Conservation (phyloP, 257 asterid genomes). For the Solanum bulbocastanum region DNA sequence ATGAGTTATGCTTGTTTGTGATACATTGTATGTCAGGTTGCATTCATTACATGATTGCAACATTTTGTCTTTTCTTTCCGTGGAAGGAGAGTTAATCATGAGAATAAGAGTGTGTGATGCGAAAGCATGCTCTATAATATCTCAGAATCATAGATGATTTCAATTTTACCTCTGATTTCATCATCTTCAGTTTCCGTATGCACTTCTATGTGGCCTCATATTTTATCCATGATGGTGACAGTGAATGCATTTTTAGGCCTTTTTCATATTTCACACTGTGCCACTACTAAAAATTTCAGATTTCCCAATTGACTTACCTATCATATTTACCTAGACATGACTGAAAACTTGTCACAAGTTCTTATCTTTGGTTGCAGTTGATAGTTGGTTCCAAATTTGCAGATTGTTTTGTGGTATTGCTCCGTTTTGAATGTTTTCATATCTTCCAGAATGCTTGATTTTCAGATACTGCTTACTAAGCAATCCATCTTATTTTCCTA, state of each 20-base stretch:
- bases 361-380: not conserved
- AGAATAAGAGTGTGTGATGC: not conserved
- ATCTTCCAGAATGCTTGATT: not conserved
- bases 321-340: not conserved
- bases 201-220: not conserved
- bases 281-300: not conserved
- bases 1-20: not conserved
- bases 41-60: not conserved
- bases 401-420: not conserved
- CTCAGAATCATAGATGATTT: not conserved
- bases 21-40: not conserved
- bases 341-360: not conserved
- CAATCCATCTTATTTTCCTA: not conserved
- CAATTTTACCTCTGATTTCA: not conserved
- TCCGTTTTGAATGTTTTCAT: not conserved
- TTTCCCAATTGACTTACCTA: not conserved
- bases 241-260: not conserved
- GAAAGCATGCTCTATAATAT: not conserved
- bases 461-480: not conserved
- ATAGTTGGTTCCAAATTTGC: not conserved
- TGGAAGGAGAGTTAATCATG: not conserved
- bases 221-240: not conserved
- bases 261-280: not conserved
- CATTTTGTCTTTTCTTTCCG: not conserved
- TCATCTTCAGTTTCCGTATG: not conserved